Percentiles rank a stretch among this genome's conserved stretches.
These are phyloP conservation scores for Tetrahymena borealis DNA, from an alignment of 73 alveolate species.

Conservation along the genomic window DNA sequence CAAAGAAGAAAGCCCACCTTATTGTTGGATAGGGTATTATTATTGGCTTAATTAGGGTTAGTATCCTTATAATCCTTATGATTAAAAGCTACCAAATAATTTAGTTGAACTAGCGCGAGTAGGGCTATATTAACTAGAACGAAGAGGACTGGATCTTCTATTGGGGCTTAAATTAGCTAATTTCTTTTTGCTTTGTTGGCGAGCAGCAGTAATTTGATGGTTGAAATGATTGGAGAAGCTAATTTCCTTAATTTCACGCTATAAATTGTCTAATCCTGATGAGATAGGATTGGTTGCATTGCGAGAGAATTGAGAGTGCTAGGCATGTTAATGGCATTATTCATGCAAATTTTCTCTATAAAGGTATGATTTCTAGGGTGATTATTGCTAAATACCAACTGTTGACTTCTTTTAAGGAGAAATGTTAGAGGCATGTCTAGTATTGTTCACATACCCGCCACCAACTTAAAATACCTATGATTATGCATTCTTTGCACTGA, in stretches of 20 bases:
- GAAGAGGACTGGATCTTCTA: neutral
- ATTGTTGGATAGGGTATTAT: neutral
- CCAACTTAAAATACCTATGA: neutral
- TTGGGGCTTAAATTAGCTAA: neutral
- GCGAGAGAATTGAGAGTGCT: neutral
- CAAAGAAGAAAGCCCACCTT: neutral
- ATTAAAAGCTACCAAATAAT: neutral
- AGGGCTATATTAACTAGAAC: neutral
- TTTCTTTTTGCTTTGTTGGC: neutral
- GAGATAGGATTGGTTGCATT: neutral
- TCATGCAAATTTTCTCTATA: neutral
- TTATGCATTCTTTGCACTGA: neutral
- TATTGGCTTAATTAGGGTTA: too few species aligned
- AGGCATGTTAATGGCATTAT: neutral
- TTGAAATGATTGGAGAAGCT: neutral
- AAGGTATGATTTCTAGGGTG: neutral
- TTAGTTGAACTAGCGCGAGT: neutral
- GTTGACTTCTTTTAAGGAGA: neutral
- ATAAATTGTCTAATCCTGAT: neutral
- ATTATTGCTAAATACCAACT: neutral
- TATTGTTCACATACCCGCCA: neutral
- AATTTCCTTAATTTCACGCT: neutral
- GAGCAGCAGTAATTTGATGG: neutral
- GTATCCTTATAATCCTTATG: too few species aligned
- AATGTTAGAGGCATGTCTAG: neutral